Evolutionary conservation across 371 early-diverging fungal species (phyloP).

Genomic region (Rhizopus delemar): DNA sequence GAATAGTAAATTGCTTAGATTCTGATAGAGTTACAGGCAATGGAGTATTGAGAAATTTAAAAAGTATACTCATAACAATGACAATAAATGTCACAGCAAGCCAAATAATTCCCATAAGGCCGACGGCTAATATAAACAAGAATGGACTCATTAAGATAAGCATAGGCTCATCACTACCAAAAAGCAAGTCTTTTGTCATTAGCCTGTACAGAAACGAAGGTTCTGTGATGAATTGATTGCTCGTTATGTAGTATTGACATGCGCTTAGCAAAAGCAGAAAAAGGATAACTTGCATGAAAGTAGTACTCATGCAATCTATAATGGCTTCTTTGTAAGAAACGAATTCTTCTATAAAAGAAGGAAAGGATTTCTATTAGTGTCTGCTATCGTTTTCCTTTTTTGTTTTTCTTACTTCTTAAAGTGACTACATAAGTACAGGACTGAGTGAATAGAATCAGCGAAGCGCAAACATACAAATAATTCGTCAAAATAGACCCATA

Average conservation of each 20-base stretch:
- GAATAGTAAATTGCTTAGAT: not conserved
- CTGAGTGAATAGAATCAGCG: conserved; percentile 46
- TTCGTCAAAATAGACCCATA: conserved; percentile 55
- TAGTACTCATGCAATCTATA: conserved; percentile 9
- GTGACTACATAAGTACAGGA: conserved; percentile 6
- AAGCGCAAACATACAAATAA: conserved; percentile 46
- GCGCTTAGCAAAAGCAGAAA: conserved; percentile 13
- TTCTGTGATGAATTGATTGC: not conserved
- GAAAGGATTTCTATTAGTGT: not conserved
- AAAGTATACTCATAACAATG: not conserved
- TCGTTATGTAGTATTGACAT: not conserved
- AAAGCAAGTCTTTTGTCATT: conserved; percentile 15
- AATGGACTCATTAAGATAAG: conserved; percentile 31
- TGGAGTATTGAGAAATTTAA: not conserved
- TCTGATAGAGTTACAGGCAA: not conserved
- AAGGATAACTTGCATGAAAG: conserved; percentile 13
- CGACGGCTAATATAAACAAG: conserved; percentile 21
- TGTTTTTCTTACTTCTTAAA: conserved; percentile 8
- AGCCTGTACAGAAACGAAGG: not conserved
- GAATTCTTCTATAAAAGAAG: conserved; percentile 11
- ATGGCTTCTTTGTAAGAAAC: conserved; percentile 15
- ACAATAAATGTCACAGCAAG: not conserved
- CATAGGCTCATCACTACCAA: conserved; percentile 33
- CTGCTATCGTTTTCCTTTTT: no score
- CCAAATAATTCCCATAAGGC: conserved; percentile 16